Base-by-base conservation (phyloP, 495 filamentous ascomycete species). In the Neurospora sp. region DNA sequence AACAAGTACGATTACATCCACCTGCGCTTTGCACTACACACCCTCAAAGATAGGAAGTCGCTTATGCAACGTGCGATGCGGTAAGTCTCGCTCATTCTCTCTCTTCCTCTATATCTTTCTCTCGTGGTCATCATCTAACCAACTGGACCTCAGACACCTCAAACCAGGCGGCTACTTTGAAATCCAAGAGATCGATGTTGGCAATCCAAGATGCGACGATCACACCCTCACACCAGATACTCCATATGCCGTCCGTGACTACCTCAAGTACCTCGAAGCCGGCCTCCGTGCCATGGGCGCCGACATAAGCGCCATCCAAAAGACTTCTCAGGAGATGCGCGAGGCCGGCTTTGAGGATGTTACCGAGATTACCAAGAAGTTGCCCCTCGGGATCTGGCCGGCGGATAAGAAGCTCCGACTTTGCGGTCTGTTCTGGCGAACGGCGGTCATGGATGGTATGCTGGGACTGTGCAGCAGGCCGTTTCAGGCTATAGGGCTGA, bases 1-100 rank as follows among this genome's bases (percentile, higher is more conserved):
- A 78, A 87, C 70, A 79, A 84, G 44, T 90, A 87, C 79, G 89
- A 91, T 77, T 88, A 83, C 71, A 84, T 90, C 69, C 88, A 90
- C 74, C 76, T 82, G 53, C 80, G 88, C 31, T 80, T 84, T 70
- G 82, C 85, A 22, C 78, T 84, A 16, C 82, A 83, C 75, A 81
- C 84, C 14, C 81, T 93, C 53, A 81, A 81, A 48, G 80, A 82
- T 42, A 70, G 73, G 2, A 70, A 75, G 2, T 53, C 42, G 6
- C 73, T 89, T 7, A 72, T 87, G 22, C 69, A 78, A 53, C 77
- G 79, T 4, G 80, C 72, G 5, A 75, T 82, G 27, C 75, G 76
- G 81, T 85, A 79, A 71, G 79, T 59, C 44, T 11, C 39, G 40
- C 40, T 16, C 5, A 42, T 46, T 46, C 42, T 31, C 53, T 14